phyloP scores from a whole-genome alignment of 1,139 yeast species.

The Pichia sp. region DNA sequence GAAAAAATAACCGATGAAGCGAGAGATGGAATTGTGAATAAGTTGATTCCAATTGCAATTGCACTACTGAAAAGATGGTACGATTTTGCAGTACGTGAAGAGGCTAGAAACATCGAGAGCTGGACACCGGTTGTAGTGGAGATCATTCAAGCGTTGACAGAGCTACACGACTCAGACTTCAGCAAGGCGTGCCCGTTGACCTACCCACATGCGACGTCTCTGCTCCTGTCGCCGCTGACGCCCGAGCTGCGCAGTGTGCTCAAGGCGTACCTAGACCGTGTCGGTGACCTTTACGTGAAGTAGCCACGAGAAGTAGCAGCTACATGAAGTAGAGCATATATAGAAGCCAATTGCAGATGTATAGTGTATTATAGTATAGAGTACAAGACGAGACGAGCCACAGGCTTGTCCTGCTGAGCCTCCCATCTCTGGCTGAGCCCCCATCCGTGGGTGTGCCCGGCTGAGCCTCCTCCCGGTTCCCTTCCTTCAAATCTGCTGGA shows the following conservation, averaged over 20 bases:
- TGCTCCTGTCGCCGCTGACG: conserved; percentile 64
- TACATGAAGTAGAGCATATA: not conserved
- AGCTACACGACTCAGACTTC: conserved; percentile 73
- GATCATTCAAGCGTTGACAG: conserved; percentile 72
- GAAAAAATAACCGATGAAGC: conserved; percentile 29
- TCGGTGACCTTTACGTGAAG: conserved; percentile 51
- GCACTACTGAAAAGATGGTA: conserved; percentile 64
- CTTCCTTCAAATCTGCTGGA: too few relatives aligned
- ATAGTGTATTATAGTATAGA: too few relatives aligned
- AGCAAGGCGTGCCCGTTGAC: conserved; percentile 51
- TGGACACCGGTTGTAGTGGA: conserved; percentile 93
- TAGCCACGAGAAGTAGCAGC: not conserved
- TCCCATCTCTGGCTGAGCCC: too few relatives aligned
- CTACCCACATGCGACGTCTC: conserved; percentile 58
- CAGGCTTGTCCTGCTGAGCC: too few relatives aligned
- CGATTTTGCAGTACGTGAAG: conserved; percentile 63
- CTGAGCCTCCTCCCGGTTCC: too few relatives aligned
- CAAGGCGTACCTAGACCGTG: conserved; percentile 56
- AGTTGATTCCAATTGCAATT: conserved; percentile 65
- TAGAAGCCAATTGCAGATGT: not conserved
- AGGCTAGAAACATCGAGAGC: conserved; percentile 72
- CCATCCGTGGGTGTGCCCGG: too few relatives aligned
- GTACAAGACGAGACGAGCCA: too few relatives aligned
- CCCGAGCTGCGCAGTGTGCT: conserved; percentile 64
- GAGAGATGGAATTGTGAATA: conserved; percentile 40